Evolutionary conservation across 2,329 filamentous ascomycete genomes (phyloP).

Genomic region (Colletotrichum incanum): DNA sequence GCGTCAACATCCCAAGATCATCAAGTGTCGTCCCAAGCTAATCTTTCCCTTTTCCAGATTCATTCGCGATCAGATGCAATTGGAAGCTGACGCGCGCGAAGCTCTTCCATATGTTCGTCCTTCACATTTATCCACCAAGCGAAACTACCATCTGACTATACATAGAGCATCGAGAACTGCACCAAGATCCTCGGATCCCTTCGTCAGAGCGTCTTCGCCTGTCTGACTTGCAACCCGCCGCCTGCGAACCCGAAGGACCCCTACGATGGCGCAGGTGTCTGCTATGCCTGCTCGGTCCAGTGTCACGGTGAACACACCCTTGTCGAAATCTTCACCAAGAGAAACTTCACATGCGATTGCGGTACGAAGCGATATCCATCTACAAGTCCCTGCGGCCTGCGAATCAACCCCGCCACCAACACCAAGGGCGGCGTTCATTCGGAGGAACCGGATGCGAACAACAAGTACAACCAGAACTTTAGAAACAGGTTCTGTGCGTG

Average conservation of each 20-base stretch:
- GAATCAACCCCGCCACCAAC: constrained; percentile 80
- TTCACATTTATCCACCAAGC: neutral
- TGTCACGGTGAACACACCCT: constrained; percentile 96
- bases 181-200: constrained; percentile 91
- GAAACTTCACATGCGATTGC: constrained; percentile 97
- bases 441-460: constrained; percentile 79
- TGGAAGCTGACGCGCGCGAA: constrained; percentile 96
- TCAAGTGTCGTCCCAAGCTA: neutral
- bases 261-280: constrained; percentile 85
- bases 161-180: constrained; percentile 91
- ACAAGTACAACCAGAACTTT: constrained; percentile 98
- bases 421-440: constrained; percentile 83
- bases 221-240: constrained; percentile 91
- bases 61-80: constrained; percentile 88
- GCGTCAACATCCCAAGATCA: constrained; percentile 45
- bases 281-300: constrained; percentile 96
- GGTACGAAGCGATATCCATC: constrained; percentile 85
- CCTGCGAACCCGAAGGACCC: constrained; percentile 74
- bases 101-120: constrained; percentile 87
- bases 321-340: constrained; percentile 96
- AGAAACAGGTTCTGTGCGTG: constrained; percentile 94
- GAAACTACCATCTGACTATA: constrained; percentile 6
- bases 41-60: constrained; percentile 69
- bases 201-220: constrained; percentile 91
- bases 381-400: constrained; percentile 81